phyloP scores from a whole-genome alignment of 2,329 filamentous ascomycete species.

The Scedosporium dehoogii region DNA sequence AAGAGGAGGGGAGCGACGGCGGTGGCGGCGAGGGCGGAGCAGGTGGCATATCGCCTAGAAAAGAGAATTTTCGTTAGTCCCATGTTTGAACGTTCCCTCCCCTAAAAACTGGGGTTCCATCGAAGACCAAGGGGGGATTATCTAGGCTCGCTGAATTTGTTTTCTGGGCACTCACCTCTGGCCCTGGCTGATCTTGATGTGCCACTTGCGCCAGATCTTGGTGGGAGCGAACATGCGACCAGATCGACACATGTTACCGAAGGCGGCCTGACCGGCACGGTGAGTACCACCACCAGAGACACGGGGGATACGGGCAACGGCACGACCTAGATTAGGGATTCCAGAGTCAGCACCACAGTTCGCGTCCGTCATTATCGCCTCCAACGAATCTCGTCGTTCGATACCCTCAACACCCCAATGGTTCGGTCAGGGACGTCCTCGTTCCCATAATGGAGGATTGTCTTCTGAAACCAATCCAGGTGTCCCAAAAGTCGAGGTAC shows the following conservation, averaged over 20 bases:
- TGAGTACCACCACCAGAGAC: constrained; percentile 99
- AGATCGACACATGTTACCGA: constrained; percentile 99
- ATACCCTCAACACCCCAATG: not conserved
- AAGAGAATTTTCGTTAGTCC: constrained; percentile 16
- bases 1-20: constrained; percentile 90
- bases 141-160: too few species aligned
- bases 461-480: not conserved
- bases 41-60: constrained; percentile 84
- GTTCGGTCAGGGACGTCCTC: not conserved
- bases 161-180: constrained; percentile 62
- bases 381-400: not conserved
- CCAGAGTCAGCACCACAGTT: not conserved
- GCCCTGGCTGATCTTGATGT: constrained; percentile 98
- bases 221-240: constrained; percentile 99
- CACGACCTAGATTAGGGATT: constrained; percentile 58
- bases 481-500: not conserved
- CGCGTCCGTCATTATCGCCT: not conserved
- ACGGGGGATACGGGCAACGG: constrained; percentile 99
- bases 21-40: constrained; percentile 93
- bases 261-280: constrained; percentile 98
- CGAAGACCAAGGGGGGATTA: too few species aligned
- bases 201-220: constrained; percentile 99
- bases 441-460: too few species aligned
- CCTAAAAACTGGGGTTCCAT: too few species aligned
- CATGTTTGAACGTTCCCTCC: too few species aligned